Conservation (phyloP, 73 alveolate genomes). For the Tetrahymena thermophila region DNA sequence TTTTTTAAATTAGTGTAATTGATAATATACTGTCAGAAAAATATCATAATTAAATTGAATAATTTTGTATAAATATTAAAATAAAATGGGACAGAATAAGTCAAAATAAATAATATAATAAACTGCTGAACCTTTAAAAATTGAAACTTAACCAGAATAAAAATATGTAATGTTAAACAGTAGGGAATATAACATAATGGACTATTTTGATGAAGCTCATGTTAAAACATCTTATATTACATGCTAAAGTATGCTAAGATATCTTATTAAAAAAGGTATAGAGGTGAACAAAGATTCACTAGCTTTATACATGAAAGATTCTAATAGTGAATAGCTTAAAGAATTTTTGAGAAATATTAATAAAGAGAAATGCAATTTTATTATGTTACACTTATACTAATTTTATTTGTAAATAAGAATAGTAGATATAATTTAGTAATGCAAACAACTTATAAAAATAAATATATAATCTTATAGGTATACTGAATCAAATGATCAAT, state of each 20-base stretch:
- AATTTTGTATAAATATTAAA: too few relatives aligned
- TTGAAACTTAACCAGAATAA: too few relatives aligned
- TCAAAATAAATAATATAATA: too few relatives aligned
- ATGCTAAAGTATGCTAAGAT: neutral
- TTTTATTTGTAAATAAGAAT: too few relatives aligned
- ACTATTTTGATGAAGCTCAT: neutral
- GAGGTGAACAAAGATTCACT: neutral
- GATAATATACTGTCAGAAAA: too few relatives aligned
- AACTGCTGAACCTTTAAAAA: too few relatives aligned
- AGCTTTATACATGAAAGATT: neutral
- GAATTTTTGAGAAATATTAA: too few relatives aligned
- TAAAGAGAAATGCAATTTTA: neutral
- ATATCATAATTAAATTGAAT: too few relatives aligned
- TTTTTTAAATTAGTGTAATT: too few relatives aligned
- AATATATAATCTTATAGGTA: neutral
- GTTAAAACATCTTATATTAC: neutral
- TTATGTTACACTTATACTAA: neutral
- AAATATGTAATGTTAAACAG: neutral
- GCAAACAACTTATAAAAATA: neutral
- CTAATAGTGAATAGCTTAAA: too few relatives aligned
- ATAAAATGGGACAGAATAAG: too few relatives aligned
- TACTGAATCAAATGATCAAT: neutral
- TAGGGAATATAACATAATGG: neutral
- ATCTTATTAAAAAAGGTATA: neutral
- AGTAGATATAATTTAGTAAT: too few relatives aligned